Conservation (phyloP, 768 basidiomycete genomes). For the Pisolithus orientalis region DNA sequence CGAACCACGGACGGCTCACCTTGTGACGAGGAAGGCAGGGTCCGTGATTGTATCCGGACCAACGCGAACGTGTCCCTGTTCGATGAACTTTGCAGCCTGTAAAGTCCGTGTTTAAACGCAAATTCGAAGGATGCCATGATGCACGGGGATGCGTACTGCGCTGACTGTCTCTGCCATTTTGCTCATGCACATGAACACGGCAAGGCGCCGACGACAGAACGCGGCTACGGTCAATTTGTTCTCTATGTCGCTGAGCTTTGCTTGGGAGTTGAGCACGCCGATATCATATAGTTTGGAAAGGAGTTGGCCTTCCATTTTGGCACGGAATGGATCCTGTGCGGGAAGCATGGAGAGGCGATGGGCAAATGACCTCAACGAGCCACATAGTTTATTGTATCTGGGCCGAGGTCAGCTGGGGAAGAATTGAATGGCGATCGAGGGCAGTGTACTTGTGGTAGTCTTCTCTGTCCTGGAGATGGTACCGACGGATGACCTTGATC, state of each 20-base stretch:
- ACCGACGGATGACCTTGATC: constrained; percentile 89
- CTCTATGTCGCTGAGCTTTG: constrained; percentile 91
- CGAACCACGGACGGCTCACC: constrained; percentile 36
- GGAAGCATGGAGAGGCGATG: constrained; percentile 86
- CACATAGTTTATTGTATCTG: constrained; percentile 93
- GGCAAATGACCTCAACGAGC: constrained; percentile 76
- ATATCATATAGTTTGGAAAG: constrained; percentile 96
- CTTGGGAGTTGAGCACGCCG: constrained; percentile 80
- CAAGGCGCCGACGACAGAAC: constrained; percentile 86
- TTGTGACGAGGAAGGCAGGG: constrained; percentile 91
- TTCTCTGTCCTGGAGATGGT: constrained; percentile 91
- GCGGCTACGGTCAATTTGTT: constrained; percentile 93
- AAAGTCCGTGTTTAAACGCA: constrained; percentile 7
- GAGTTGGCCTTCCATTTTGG: constrained; percentile 78
- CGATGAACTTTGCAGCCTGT: constrained; percentile 96
- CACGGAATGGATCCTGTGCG: constrained; percentile 80
- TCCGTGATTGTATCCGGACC: constrained; percentile 95
- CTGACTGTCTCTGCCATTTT: constrained; percentile 97
- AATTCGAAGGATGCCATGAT: background rate
- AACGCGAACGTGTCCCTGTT: constrained; percentile 96
- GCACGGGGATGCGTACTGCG: constrained; percentile 52
- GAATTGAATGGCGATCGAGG: background rate
- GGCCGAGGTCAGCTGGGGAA: background rate
- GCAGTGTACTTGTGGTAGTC: constrained; percentile 79
- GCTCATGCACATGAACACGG: constrained; percentile 85